These are phyloP conservation scores for Pyrus communis DNA, from an alignment of 306 rosid genomes.

Conservation along the genomic window DNA sequence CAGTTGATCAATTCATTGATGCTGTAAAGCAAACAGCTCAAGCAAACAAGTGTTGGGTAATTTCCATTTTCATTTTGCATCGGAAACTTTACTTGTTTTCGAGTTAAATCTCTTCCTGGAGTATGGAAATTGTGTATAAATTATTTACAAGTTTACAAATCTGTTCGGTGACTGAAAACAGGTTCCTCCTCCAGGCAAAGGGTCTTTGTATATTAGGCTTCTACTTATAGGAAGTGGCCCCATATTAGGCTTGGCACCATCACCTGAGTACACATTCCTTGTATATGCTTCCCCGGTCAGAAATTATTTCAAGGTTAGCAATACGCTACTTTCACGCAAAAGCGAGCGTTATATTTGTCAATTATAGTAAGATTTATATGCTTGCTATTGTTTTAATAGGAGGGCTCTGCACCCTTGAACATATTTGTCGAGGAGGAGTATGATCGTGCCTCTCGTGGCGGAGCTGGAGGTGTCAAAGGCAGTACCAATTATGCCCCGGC, in stretches of 20 bases:
- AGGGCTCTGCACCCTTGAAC: conserved; percentile 77
- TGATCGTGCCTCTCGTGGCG: conserved; percentile 74
- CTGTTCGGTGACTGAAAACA: conserved; percentile 12
- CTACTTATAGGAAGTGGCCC: conserved; percentile 80
- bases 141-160: not conserved
- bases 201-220: conserved; percentile 80
- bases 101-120: not conserved
- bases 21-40: conserved; percentile 63
- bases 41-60: conserved; percentile 89
- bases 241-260: conserved; percentile 65
- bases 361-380: not conserved
- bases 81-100: not conserved
- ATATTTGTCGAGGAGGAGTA: conserved; percentile 68
- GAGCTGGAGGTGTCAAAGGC: conserved; percentile 75
- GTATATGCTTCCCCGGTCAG: conserved; percentile 85
- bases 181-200: conserved; percentile 86
- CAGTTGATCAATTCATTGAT: conserved; percentile 57
- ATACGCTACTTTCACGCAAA: not conserved
- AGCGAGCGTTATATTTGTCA: not conserved
- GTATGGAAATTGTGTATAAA: not conserved
- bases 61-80: not conserved
- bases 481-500: conserved; percentile 87
- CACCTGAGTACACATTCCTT: conserved; percentile 75
- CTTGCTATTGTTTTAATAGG: conserved; percentile 28
- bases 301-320: conserved; percentile 68